Conservation (phyloP, 75 land plant species). For the Picea sitchensis region DNA sequence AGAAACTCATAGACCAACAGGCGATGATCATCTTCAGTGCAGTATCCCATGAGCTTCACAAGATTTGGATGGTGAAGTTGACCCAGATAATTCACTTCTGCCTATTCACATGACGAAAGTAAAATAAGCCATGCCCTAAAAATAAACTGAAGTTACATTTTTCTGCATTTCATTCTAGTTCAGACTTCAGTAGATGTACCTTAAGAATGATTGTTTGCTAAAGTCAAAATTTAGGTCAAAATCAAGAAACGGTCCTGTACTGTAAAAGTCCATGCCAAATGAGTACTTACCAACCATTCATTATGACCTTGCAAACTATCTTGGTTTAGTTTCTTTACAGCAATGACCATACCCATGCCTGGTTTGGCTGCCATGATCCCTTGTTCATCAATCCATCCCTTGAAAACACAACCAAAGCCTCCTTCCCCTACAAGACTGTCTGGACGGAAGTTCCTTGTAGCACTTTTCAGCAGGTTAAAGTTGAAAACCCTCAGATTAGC, state of each 20-base stretch:
- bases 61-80: conserved; percentile 63
- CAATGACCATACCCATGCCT: conserved; percentile 48
- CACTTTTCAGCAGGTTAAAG: conserved; percentile 46
- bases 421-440: conserved; percentile 62
- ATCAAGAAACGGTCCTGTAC: not conserved
- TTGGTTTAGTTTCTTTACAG: conserved; percentile 59
- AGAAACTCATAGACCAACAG: conserved; percentile 74
- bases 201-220: not conserved
- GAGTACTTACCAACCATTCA: conserved; percentile 56
- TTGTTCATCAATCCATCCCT: conserved; percentile 56
- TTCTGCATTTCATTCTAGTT: not conserved
- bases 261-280: not conserved
- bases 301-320: conserved; percentile 61
- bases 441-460: conserved; percentile 52
- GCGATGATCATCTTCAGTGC: conserved; percentile 53
- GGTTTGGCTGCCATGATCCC: conserved; percentile 32
- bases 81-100: conserved; percentile 54
- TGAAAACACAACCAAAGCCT: conserved; percentile 59
- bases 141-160: not conserved
- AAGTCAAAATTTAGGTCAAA: not conserved
- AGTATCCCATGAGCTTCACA: conserved; percentile 61
- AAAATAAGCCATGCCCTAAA: conserved; percentile 5
- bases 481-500: conserved; percentile 43
- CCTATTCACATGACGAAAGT: conserved; percentile 20
- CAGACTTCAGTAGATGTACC: not conserved